Evolutionary conservation across 2,329 filamentous ascomycete genomes (phyloP), one percentile per base, ranked within the genome.

Genomic region (Penicillium freii): DNA sequence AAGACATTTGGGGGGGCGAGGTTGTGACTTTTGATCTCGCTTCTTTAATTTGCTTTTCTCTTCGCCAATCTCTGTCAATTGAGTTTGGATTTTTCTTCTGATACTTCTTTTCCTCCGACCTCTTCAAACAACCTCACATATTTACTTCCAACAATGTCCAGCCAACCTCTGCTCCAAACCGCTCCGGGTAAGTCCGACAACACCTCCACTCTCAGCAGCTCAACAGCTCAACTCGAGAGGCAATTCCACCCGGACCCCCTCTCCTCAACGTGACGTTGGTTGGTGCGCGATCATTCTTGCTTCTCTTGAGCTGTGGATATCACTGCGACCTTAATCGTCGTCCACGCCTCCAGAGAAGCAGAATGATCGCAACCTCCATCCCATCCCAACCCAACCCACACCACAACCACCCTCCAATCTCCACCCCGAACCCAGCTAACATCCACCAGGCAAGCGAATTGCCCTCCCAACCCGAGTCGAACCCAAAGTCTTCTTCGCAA

Each of bases 401-500:
- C 15, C 27, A n/a, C 49, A 27, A 19, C 29, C 23, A 50, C 5
- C 9, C 19, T 50, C 56, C 54, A 33, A 19, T 43, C 44, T 43
- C 23, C 9, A 47, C 39, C 17, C 11, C 45, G 25, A 34, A 43
- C 13, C 34, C 31, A 54, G 42, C 62, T 59, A 62, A 65, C 49
- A 38, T 10, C 6, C 25, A 36, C 11, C 69, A 96, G 93, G 93
- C 84, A 99, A 99, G 82, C 91, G 93, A 74, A 97, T 99, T 75
- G 93, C 94, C 70, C 91, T 99, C 64, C 94, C 94, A 57, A 97
- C 93, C 59, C 92, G 94, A 67, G 93, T 99, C 77, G 94, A 99
- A 78, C 94, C 94, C 70, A 99, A 99, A 80, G 94, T 99, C 82
- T 99, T 97, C 86, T 99, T 99, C 83, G 94, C 94, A 79, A 99